Conservation (phyloP, 768 basidiomycete genomes). For the Neoboletus subvelutipes region DNA sequence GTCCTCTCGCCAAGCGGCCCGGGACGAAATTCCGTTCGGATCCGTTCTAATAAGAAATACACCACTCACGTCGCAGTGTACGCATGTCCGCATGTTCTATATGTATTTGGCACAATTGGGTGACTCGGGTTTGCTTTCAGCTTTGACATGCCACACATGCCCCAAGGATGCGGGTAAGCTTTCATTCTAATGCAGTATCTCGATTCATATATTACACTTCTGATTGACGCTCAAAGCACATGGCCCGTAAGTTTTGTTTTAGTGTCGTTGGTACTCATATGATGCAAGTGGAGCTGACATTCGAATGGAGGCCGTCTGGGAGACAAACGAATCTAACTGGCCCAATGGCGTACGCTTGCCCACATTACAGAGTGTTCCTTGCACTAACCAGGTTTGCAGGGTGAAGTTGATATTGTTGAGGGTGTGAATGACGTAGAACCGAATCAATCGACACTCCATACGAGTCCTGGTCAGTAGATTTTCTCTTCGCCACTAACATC, state of each 20-base stretch:
- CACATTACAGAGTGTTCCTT: background rate
- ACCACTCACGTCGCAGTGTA: conserved; percentile 36
- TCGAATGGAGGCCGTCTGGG: conserved; percentile 31
- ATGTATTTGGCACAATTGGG: background rate
- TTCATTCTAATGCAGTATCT: background rate
- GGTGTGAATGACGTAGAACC: conserved; percentile 53
- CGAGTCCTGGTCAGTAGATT: conserved; percentile 40
- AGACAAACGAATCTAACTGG: conserved; percentile 24
- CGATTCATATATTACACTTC: background rate
- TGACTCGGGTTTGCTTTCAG: conserved; percentile 9
- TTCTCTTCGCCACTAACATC: background rate
- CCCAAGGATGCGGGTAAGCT: conserved; percentile 35
- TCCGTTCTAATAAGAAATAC: conserved; percentile 31
- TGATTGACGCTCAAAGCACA: conserved; percentile 24
- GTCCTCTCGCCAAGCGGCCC: conserved; percentile 27
- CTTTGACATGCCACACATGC: conserved; percentile 38
- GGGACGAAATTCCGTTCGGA: conserved; percentile 39
- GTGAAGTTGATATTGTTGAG: conserved; percentile 33
- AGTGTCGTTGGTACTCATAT: background rate
- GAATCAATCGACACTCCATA: conserved; percentile 57
- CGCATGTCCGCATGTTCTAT: background rate
- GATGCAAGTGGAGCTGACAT: conserved; percentile 12
- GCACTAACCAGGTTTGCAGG: conserved; percentile 16
- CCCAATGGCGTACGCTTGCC: conserved; percentile 20
- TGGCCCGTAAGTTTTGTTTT: conserved; percentile 33